Base-by-base conservation (phyloP, 2,329 filamentous ascomycete species). In the Plectosphaerella sp. region DNA sequence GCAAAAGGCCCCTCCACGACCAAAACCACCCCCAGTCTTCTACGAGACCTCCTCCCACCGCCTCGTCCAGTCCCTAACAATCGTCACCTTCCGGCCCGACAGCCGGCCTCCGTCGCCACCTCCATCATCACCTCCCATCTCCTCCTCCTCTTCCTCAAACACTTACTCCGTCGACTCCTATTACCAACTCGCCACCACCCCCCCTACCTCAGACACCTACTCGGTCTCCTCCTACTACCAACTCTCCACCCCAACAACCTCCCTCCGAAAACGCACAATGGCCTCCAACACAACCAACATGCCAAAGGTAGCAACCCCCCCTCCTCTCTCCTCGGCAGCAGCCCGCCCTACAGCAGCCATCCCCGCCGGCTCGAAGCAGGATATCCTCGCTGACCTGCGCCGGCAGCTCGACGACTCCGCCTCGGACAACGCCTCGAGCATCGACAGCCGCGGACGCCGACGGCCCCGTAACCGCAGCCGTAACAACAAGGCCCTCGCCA, bases 21-120 rank as follows among this genome's bases (percentile, higher is more conserved):
- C 49, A 59, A 57, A 51, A 54, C 52, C 12, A 52, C 56, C 59
- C 14, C 59, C 59, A 39, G 57, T 62, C 58, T 61, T 61, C 43
- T 57, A 55, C 57, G 53, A 57, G 11, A 50, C 58, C 46, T 53
- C 52, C 36, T 46, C 49, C 10, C 57, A 54, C 47, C 49, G 39
- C 37, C 22, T 56, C 36, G 24, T 61, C 37, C 59, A 61, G 45
- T 58, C 57, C 22, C 25, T 58, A 15, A 57, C 45, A 22, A 47
- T 36, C 50, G 20, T 48, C 25, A 39, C 45, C 36, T 48, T 48
- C 20, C 18, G 20, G 16, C 33, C 39, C 25, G 43, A 45, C 24
- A 28, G 41, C 2, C 41, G 42, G n/a, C 41, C 41, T 20, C 28
- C 18, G 22, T 45, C 48, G 2, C 48, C 48, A 3, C 48, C 42